Evolutionary conservation across 805 yeast genomes (phyloP).

Genomic region (Phaffomyces antillensis): DNA sequence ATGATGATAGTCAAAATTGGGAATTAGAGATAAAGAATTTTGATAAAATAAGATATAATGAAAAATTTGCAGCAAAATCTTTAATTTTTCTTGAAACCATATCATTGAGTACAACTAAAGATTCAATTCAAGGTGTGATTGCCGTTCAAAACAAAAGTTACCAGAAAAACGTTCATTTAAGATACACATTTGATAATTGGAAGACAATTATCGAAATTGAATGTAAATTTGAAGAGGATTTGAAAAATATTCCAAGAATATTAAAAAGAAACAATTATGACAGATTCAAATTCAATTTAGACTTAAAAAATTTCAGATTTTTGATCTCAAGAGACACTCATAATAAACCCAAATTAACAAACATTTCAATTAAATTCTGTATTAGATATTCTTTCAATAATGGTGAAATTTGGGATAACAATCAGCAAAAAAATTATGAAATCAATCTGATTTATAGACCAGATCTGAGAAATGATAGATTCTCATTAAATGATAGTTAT

Average conservation of each 20-base stretch:
- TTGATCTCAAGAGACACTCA: constrained; percentile 6
- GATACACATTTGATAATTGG: constrained; percentile 81
- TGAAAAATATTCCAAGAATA: constrained; percentile 31
- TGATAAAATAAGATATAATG: constrained; percentile 39
- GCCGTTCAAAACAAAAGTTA: constrained; percentile 72
- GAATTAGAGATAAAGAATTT: constrained; percentile 35
- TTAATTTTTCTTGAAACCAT: constrained; percentile 56
- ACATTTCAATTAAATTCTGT: constrained; percentile 37
- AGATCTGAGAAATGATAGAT: constrained; percentile 6
- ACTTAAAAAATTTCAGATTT: constrained; percentile 30
- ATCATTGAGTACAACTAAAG: constrained; percentile 51
- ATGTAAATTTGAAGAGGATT: constrained; percentile 51
- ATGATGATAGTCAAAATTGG: constrained; percentile 33
- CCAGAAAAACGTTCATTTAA: constrained; percentile 57
- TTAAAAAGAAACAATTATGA: constrained; percentile 52
- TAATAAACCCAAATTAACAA: neutral
- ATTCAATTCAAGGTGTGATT: constrained; percentile 59
- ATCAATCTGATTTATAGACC: constrained; percentile 22
- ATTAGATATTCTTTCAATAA: constrained; percentile 28
- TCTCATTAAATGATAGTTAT: constrained; percentile 13
- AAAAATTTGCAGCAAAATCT: constrained; percentile 32
- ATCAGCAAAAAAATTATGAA: constrained; percentile 49
- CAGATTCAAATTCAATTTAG: constrained; percentile 61
- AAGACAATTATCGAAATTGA: constrained; percentile 61
- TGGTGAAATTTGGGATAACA: constrained; percentile 77